A percentile compares a stretch with the other conserved stretches of the same genome.
Conservation (phyloP, 176 grass and related monocot species). For the Carex parvula region DNA sequence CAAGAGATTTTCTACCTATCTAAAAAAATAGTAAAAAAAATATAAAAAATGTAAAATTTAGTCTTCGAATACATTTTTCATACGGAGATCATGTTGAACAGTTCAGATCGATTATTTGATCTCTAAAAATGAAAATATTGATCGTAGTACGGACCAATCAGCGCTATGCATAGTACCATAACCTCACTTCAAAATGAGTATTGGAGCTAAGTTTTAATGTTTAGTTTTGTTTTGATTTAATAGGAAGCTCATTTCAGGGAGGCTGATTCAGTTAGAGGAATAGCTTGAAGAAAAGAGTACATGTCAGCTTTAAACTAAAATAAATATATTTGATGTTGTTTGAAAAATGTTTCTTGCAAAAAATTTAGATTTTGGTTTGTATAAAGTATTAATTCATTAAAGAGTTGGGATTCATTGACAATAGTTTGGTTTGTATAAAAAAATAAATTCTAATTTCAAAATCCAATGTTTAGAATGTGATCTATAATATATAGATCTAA, state of each 20-base stretch:
- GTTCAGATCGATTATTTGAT: too few relatives aligned
- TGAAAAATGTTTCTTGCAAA: not conserved
- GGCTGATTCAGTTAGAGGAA: slow-evolving; percentile 20
- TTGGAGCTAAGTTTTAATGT: not conserved
- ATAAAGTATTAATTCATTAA: not conserved
- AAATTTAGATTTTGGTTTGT: not conserved
- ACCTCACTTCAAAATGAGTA: not conserved
- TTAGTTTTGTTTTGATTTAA: not conserved
- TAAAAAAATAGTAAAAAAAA: too few relatives aligned
- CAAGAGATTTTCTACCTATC: too few relatives aligned
- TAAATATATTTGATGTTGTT: not conserved
- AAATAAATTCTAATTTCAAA: not conserved
- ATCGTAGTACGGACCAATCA: too few relatives aligned
- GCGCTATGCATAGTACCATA: too few relatives aligned
- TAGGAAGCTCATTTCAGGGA: slow-evolving; percentile 4
- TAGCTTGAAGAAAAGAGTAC: not conserved
- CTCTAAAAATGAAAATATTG: too few relatives aligned
- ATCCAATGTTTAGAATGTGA: too few relatives aligned
- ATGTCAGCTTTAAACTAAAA: not conserved
- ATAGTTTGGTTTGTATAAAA: not conserved
- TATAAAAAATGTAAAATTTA: too few relatives aligned
- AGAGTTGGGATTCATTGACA: not conserved
- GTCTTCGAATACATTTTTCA: too few relatives aligned
- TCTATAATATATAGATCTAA: too few relatives aligned
- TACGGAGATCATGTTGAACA: too few relatives aligned